A percentile compares a stretch with the other conserved stretches of the same genome.
Conservation (phyloP, 2,329 filamentous ascomycete species). For the Exophiala alcalophila region DNA sequence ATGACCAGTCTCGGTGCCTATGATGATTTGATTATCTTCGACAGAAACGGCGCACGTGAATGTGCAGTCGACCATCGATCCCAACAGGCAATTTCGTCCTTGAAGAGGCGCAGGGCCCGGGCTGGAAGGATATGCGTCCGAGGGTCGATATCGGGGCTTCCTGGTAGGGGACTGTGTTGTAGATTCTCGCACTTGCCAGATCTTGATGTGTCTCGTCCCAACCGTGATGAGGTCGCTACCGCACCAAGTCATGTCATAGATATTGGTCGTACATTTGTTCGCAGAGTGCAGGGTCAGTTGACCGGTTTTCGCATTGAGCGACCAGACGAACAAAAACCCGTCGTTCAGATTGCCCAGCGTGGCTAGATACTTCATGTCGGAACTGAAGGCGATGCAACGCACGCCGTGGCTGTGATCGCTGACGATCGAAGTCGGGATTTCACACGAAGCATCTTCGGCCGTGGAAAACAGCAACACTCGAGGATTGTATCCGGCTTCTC, state of each 20-base stretch:
- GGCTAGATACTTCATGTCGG: conserved; percentile 80
- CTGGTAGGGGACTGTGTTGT: conserved; percentile 62
- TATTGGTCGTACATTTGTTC: conserved; percentile 87
- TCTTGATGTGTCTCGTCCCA: conserved; percentile 86
- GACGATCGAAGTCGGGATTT: conserved; percentile 78
- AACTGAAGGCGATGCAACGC: conserved; percentile 81
- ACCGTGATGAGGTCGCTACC: conserved; percentile 79
- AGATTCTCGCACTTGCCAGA: conserved; percentile 66
- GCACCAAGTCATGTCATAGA: conserved; percentile 88
- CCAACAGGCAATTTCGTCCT: conserved; percentile 84
- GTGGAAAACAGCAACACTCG: conserved; percentile 87
- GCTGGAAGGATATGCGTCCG: conserved; percentile 38
- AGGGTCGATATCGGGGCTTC: conserved; percentile 48
- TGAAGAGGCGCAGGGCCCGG: conserved; percentile 66
- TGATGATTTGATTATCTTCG: conserved; percentile 69
- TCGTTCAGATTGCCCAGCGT: conserved; percentile 87
- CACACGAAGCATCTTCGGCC: conserved; percentile 69
- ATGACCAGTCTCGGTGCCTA: conserved; percentile 84
- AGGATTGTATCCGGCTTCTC: conserved; percentile 92
- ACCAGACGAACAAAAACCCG: conserved; percentile 90
- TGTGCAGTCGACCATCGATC: conserved; percentile 73
- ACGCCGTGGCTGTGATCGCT: conserved; percentile 90
- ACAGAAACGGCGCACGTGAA: conserved; percentile 76
- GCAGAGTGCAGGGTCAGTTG: conserved; percentile 74
- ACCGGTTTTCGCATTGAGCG: conserved; percentile 76